These are phyloP conservation scores for Psophocarpus tetragonolobus DNA, from an alignment of 306 rosid species.

Conservation along the genomic window DNA sequence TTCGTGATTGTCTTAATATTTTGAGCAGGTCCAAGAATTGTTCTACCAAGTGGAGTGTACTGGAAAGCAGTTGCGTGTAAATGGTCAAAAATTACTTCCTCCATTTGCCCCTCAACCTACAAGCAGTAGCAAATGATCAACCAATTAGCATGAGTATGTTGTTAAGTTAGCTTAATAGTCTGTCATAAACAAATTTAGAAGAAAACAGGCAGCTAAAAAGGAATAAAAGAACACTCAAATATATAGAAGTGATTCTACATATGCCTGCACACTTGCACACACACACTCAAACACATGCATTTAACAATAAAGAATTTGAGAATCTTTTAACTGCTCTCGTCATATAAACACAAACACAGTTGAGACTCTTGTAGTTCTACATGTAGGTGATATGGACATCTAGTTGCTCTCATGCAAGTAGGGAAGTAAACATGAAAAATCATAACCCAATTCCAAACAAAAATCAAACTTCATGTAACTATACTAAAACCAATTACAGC, in stretches of 20 bases:
- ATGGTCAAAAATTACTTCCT: constrained; percentile 88
- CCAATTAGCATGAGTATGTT: not conserved
- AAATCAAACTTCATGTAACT: not conserved
- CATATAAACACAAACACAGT: not conserved
- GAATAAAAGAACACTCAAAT: not conserved
- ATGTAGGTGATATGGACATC: not conserved
- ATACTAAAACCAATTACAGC: not conserved
- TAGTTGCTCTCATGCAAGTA: not conserved
- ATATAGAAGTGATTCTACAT: not conserved
- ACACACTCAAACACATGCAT: not conserved
- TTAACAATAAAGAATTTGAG: not conserved
- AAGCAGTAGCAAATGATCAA: constrained; percentile 7
- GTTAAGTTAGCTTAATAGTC: not conserved
- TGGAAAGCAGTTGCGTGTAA: constrained; percentile 96
- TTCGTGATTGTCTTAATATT: constrained; percentile 83
- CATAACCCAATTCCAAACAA: not conserved
- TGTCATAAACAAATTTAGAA: not conserved
- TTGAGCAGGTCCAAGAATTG: constrained; percentile 86
- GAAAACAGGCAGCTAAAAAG: not conserved
- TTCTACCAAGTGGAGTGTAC: constrained; percentile 90
- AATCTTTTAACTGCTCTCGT: not conserved
- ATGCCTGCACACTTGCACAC: not conserved
- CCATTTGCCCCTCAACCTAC: constrained; percentile 90
- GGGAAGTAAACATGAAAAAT: not conserved
- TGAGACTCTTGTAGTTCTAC: not conserved